phyloP scores from a whole-genome alignment of 1,284 basidiomycete species.

The Stygiomarasmius scandens region DNA sequence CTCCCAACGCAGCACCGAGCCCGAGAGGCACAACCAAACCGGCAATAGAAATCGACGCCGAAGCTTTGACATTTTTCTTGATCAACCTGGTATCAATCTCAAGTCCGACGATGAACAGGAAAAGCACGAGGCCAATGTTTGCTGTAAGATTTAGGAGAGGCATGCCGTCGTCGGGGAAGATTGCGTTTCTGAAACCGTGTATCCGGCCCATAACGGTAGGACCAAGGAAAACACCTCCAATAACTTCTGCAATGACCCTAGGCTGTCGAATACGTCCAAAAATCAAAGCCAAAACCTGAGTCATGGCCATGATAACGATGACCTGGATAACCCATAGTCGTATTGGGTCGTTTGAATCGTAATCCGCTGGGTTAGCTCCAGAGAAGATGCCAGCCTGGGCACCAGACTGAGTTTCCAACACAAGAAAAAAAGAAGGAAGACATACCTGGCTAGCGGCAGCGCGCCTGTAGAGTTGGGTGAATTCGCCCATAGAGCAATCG shows the following conservation, averaged over 20 bases:
- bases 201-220: slow-evolving; percentile 80
- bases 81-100: slow-evolving; percentile 82
- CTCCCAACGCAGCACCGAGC: slow-evolving; percentile 82
- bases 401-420: not conserved
- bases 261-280: slow-evolving; percentile 78
- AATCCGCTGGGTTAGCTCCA: slow-evolving; percentile 65
- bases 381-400: slow-evolving; percentile 62
- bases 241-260: slow-evolving; percentile 86
- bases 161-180: slow-evolving; percentile 79
- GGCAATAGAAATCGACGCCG: slow-evolving; percentile 59
- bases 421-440: slow-evolving; percentile 6
- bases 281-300: slow-evolving; percentile 66
- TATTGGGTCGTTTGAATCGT: slow-evolving; percentile 68
- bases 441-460: slow-evolving; percentile 53
- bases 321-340: slow-evolving; percentile 86
- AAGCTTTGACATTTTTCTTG: slow-evolving; percentile 56
- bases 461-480: slow-evolving; percentile 39
- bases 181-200: slow-evolving; percentile 65
- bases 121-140: slow-evolving; percentile 88
- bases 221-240: slow-evolving; percentile 81
- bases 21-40: slow-evolving; percentile 83
- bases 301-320: slow-evolving; percentile 76
- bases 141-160: slow-evolving; percentile 81
- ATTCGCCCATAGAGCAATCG: slow-evolving; percentile 39
- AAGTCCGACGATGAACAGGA: slow-evolving; percentile 89